Base-by-base conservation (phyloP, 1,284 basidiomycete species). In the Trichosporon faecale region DNA sequence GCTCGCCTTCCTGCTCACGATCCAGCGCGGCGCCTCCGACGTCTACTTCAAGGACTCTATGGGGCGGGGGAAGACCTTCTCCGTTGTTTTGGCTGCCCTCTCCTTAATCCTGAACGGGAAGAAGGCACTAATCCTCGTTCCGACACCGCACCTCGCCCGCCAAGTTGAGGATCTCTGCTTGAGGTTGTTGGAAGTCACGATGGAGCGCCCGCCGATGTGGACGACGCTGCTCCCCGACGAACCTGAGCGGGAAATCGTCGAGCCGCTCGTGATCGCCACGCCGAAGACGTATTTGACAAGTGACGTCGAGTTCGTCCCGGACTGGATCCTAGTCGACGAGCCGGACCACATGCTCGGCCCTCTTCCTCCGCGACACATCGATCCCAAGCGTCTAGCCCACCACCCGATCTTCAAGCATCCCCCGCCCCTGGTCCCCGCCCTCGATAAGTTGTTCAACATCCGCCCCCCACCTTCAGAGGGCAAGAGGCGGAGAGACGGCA, bases 41-140 rank as follows among this genome's bases (percentile, higher is more conserved):
- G 72, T 80, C 4, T 78, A 72, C 60, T 49, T 78, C 31, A 73
- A 73, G 25, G 79, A 80, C 69, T 66, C 73, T 37, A 80, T 78
- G 76, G 79, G 79, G 3, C 74, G 77, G 7, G 79, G 79, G 35
- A 80, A 80, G 29, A 69, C 68, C 18, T 74, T 71, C 16, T 73
- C 73, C 0, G 49, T 79, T 14, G 74, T 76, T 1, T 65, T 80
- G 3, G 73, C 73, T 0, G 76, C 76, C 1, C 52, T 77, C 27
- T 68, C 73, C 4, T 69, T 76, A 0, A 76, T 70, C 7, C 8
- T 57, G 3, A 14, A 27, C 1, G 63, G 67, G 31, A 46, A 52
- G 6, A 64, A 55, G 12, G 64, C 74, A 18, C 57, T 78, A 21
- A 69, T 80, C 23, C 52, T 80, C 9, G 66, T 79, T 1, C 79